Conservation (phyloP, 805 yeast genomes). For the Kodamaea laetipori region DNA sequence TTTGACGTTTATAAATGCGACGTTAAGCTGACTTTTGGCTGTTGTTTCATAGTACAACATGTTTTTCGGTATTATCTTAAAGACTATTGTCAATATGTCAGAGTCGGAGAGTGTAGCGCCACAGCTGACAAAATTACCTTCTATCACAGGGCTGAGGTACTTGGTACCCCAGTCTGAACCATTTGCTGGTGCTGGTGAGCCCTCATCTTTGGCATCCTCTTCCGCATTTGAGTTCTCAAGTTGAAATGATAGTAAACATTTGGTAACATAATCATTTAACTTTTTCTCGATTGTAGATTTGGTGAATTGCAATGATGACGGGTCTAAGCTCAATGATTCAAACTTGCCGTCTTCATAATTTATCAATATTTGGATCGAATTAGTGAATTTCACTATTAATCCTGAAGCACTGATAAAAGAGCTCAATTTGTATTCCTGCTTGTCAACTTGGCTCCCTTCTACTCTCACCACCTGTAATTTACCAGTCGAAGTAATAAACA, state of each 20-base stretch:
- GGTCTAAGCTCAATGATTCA: constrained; percentile 16
- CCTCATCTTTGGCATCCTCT: constrained; percentile 13
- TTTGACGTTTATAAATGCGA: constrained; percentile 27
- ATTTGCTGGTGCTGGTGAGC: neutral
- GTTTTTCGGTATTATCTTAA: constrained; percentile 29
- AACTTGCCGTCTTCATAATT: constrained; percentile 25
- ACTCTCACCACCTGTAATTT: constrained; percentile 3
- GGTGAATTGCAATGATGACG: constrained; percentile 1
- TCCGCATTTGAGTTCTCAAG: constrained; percentile 21
- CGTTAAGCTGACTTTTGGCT: constrained; percentile 26
- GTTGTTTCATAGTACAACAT: constrained; percentile 28
- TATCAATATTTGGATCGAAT: constrained; percentile 12
- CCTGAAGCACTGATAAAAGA: constrained; percentile 8
- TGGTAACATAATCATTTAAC: constrained; percentile 23
- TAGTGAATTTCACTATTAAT: neutral
- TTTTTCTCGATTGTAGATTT: constrained; percentile 6
- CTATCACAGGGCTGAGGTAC: constrained; percentile 24
- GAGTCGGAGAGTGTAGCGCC: constrained; percentile 22
- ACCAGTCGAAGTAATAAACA: constrained; percentile 15
- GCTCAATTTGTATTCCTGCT: constrained; percentile 1
- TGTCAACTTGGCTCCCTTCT: neutral
- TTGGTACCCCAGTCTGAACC: constrained; percentile 16
- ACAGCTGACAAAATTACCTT: constrained; percentile 31
- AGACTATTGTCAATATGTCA: constrained; percentile 26
- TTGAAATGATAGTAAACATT: constrained; percentile 25